Conservation (phyloP, 306 rosid species). For the Cucurbita moschata region DNA sequence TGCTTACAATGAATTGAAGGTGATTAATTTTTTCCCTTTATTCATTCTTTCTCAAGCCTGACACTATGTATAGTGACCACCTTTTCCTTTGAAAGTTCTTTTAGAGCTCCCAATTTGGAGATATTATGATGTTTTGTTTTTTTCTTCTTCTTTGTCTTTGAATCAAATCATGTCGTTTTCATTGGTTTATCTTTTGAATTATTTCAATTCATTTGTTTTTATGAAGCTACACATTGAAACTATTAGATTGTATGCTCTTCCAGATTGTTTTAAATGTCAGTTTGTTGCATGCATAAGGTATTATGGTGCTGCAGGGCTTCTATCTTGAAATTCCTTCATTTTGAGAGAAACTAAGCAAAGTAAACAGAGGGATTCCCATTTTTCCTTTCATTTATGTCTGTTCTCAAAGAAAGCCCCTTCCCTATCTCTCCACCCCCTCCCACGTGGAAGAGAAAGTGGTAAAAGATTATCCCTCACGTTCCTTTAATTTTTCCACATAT, state of each 20-base stretch:
- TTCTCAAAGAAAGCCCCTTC: background rate
- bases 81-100: background rate
- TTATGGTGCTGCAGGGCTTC: background rate
- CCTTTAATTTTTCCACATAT: background rate
- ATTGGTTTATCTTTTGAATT: background rate
- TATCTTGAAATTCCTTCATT: background rate
- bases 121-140: background rate
- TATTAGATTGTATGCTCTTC: background rate
- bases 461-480: background rate
- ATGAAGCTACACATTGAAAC: background rate
- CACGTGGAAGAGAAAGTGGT: background rate
- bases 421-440: background rate
- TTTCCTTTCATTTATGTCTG: background rate
- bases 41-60: background rate
- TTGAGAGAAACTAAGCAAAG: background rate
- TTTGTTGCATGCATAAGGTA: background rate
- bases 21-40: slow-evolving; percentile 11
- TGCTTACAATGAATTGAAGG: slow-evolving; percentile 79
- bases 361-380: background rate
- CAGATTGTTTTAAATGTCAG: background rate
- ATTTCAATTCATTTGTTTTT: background rate
- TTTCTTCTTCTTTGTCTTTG: background rate
- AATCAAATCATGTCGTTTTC: background rate
- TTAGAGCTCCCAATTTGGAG: background rate
- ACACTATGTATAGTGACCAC: background rate